Percentiles rank a stretch among this genome's conserved stretches.
Conservation (phyloP, 768 basidiomycete species). For the Lepiota subincarnata region DNA sequence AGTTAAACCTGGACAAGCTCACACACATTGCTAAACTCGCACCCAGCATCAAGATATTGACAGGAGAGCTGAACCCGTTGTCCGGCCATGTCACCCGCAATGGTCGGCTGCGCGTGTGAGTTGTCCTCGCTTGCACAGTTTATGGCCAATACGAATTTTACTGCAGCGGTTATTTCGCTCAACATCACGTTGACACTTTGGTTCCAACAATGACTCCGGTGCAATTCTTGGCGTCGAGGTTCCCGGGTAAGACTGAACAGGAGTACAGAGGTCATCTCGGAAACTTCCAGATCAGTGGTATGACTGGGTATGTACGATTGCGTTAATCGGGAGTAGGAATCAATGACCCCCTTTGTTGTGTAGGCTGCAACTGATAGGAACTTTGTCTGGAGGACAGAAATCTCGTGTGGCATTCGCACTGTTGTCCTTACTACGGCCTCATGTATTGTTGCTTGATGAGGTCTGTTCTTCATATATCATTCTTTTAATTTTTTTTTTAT, state of each 20-base stretch:
- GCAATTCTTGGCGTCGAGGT: conserved; percentile 86
- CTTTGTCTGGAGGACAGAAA: conserved; percentile 93
- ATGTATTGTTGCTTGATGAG: conserved; percentile 92
- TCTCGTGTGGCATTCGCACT: conserved; percentile 91
- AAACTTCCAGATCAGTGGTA: conserved; percentile 95
- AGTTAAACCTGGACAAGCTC: conserved; percentile 19
- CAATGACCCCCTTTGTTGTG: not conserved
- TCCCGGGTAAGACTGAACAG: conserved; percentile 93
- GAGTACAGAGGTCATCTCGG: conserved; percentile 95
- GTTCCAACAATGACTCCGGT: conserved; percentile 85
- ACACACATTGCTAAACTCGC: conserved; percentile 1
- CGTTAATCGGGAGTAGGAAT: not conserved
- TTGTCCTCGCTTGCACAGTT: conserved; percentile 9
- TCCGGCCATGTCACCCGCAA: conserved; percentile 85
- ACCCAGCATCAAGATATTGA: conserved; percentile 84
- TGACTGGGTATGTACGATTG: conserved; percentile 65
- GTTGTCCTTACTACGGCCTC: conserved; percentile 82
- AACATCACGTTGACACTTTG: conserved; percentile 93
- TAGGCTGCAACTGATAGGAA: conserved; percentile 85
- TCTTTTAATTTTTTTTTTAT: conserved; percentile 4
- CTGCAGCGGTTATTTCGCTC: conserved; percentile 83
- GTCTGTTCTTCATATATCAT: conserved; percentile 35
- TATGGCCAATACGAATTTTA: not conserved
- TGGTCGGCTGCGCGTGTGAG: conserved; percentile 85
- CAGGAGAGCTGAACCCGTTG: conserved; percentile 73